These are phyloP conservation scores for Moricandia moricandioides DNA, from an alignment of 345 rosid species.

Conservation along the genomic window DNA sequence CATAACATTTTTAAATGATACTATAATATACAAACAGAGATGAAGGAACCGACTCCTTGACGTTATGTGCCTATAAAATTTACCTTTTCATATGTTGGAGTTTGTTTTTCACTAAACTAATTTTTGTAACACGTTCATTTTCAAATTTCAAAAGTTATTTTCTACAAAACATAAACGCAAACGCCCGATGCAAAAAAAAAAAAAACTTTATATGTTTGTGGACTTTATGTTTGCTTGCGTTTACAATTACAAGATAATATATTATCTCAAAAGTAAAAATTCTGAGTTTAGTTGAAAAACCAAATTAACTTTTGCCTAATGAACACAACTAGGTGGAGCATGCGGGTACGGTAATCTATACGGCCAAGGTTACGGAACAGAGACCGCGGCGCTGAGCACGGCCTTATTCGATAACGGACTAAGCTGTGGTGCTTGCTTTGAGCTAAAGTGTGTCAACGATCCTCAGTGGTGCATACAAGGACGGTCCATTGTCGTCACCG, in stretches of 20 bases:
- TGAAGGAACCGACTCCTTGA: neutral
- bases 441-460: slow-evolving; percentile 62
- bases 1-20: neutral
- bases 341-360: slow-evolving; percentile 77
- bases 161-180: neutral
- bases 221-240: neutral
- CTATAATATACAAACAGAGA: neutral
- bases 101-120: neutral
- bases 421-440: slow-evolving; percentile 65
- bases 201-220: neutral
- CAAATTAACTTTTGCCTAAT: neutral
- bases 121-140: neutral
- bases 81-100: neutral
- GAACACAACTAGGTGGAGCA: slow-evolving; percentile 56
- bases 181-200: neutral
- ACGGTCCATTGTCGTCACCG: slow-evolving; percentile 59
- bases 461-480: slow-evolving; percentile 73
- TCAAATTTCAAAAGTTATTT: neutral
- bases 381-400: slow-evolving; percentile 74
- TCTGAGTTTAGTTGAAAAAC: neutral
- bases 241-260: neutral
- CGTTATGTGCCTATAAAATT: neutral
- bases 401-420: slow-evolving; percentile 63
- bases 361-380: slow-evolving; percentile 66
- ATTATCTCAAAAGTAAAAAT: neutral